Percentiles rank a stretch among this genome's conserved stretches.
Conservation (phyloP, 495 filamentous ascomycete genomes). For the Choiromyces venosus region DNA sequence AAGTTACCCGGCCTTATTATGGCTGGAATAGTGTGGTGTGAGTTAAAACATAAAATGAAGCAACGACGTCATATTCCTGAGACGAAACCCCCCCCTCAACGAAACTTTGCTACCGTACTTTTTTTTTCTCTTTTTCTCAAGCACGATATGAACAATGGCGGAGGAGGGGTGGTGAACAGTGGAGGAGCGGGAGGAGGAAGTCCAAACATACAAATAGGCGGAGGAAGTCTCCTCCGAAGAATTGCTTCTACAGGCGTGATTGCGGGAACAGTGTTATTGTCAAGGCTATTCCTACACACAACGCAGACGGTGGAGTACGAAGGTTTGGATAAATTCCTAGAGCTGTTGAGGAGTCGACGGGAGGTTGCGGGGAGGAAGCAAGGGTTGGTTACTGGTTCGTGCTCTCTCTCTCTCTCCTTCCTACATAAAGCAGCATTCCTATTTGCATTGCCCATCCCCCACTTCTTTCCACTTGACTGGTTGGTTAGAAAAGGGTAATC, state of each 20-base stretch:
- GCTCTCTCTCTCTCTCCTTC: background rate
- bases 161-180: background rate
- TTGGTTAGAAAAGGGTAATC: no score
- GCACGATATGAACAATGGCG: background rate
- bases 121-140: background rate
- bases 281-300: constrained; percentile 29
- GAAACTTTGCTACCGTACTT: no score
- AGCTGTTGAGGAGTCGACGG: constrained; percentile 54
- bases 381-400: constrained; percentile 79
- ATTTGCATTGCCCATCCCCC: constrained; percentile 3
- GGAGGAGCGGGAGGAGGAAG: background rate
- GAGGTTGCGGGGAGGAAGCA: constrained; percentile 39
- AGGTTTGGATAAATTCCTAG: constrained; percentile 58
- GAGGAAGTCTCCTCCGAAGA: constrained; percentile 17
- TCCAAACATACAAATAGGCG: background rate
- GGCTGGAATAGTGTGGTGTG: no score
- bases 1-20: no score
- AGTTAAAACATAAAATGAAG: no score
- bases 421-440: constrained; percentile 7
- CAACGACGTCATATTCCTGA: no score
- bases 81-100: background rate
- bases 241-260: constrained; percentile 26
- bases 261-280: constrained; percentile 22
- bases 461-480: constrained; percentile 9
- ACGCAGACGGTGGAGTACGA: constrained; percentile 47